phyloP scores from a whole-genome alignment of 768 basidiomycete species.

The Hortiboletus campestris region DNA sequence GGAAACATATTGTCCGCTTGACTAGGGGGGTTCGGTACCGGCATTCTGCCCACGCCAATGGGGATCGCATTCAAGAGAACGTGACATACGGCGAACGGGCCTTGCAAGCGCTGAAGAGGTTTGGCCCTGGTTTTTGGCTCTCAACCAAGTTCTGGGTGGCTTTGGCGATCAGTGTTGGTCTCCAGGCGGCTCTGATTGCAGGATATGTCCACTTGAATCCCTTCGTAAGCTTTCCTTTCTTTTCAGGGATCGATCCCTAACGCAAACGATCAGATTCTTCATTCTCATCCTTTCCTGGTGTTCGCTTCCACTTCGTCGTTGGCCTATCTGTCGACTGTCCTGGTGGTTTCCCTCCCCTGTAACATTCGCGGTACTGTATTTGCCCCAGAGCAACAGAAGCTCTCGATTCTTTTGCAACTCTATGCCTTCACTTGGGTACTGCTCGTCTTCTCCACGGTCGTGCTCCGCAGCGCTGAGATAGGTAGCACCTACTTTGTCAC shows the following conservation, averaged over 20 bases:
- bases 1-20: conserved; percentile 26
- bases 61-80: background rate
- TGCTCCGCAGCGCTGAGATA: conserved; percentile 40
- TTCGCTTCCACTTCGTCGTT: conserved; percentile 48
- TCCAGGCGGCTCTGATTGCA: conserved; percentile 48
- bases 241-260: background rate
- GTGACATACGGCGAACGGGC: conserved; percentile 10
- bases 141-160: conserved; percentile 67
- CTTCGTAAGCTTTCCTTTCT: conserved; percentile 44
- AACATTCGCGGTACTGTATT: conserved; percentile 21
- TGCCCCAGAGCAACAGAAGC: conserved; percentile 45
- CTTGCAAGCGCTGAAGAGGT: conserved; percentile 26
- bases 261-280: conserved; percentile 47
- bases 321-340: conserved; percentile 46
- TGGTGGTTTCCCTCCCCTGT: conserved; percentile 39
- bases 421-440: conserved; percentile 60
- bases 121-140: conserved; percentile 39
- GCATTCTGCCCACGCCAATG: conserved; percentile 1
- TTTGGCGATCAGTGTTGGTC: conserved; percentile 41
- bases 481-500: conserved; percentile 59
- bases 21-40: conserved; percentile 18
- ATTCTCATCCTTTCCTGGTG: conserved; percentile 55
- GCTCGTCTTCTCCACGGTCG: conserved; percentile 49
- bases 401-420: conserved; percentile 48
- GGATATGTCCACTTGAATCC: conserved; percentile 59